phyloP scores from a whole-genome alignment of 495 filamentous ascomycete species.

The Penicillium odoratum region DNA sequence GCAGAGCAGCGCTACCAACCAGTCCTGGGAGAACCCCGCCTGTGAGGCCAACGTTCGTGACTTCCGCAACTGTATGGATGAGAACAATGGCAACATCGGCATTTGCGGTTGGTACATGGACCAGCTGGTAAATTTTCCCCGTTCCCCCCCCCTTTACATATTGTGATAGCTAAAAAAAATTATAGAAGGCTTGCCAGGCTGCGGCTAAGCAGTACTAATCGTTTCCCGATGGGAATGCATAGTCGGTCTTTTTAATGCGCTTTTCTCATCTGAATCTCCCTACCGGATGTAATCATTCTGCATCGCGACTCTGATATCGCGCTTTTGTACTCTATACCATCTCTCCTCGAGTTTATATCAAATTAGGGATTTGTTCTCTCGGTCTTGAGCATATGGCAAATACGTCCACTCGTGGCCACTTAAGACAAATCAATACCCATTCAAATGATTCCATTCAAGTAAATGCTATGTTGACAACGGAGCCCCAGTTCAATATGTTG shows the following conservation, averaged over 20 bases:
- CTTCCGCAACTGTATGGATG: constrained; percentile 95
- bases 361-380: not conserved
- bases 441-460: not conserved
- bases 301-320: constrained; percentile 26
- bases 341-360: constrained; percentile 16
- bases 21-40: constrained; percentile 49
- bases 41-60: constrained; percentile 77
- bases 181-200: constrained; percentile 86
- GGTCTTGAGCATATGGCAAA: not conserved
- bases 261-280: constrained; percentile 4
- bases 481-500: not conserved
- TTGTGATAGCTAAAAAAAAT: constrained; percentile 25
- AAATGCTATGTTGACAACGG: not conserved
- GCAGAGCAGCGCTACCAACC: constrained; percentile 54
- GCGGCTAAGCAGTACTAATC: constrained; percentile 82
- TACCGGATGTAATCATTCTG: constrained; percentile 15
- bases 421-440: not conserved
- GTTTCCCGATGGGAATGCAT: constrained; percentile 1
- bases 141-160: not conserved
- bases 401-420: not conserved
- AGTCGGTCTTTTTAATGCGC: constrained; percentile 8
- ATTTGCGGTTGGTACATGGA: constrained; percentile 98
- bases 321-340: constrained; percentile 32
- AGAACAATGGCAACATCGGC: constrained; percentile 88
- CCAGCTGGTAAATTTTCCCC: constrained; percentile 64